These are phyloP conservation scores for Phyllosticta citrichinensis DNA, from an alignment of 2,329 filamentous ascomycete genomes.

Conservation along the genomic window DNA sequence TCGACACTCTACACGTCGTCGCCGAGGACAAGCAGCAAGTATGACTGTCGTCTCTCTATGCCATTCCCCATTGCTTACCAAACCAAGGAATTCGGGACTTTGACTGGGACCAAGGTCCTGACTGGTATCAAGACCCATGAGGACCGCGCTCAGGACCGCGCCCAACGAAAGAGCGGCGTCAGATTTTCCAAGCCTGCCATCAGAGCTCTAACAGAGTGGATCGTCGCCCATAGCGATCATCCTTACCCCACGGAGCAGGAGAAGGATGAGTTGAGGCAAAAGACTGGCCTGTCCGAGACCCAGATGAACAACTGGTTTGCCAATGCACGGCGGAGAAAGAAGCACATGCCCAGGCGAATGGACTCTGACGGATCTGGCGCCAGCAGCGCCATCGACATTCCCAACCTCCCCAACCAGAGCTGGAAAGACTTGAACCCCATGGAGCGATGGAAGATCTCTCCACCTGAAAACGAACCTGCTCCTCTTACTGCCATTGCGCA, in stretches of 20 bases:
- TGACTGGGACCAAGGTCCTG: slow-evolving; percentile 24
- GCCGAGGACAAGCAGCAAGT: slow-evolving; percentile 25
- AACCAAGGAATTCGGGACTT: slow-evolving; percentile 20
- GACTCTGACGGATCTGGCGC: slow-evolving; percentile 55
- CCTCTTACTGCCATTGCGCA: slow-evolving; percentile 53
- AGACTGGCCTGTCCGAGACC: slow-evolving; percentile 69
- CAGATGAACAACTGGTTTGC: slow-evolving; percentile 92
- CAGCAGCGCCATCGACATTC: slow-evolving; percentile 63
- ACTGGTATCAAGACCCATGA: slow-evolving; percentile 27
- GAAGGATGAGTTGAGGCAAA: slow-evolving; percentile 65
- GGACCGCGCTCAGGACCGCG: slow-evolving; percentile 18
- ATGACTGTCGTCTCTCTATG: background rate
- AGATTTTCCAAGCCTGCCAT: slow-evolving; percentile 74
- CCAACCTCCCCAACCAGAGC: slow-evolving; percentile 43
- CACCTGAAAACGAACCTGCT: slow-evolving; percentile 60
- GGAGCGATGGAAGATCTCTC: slow-evolving; percentile 60
- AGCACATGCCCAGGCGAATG: slow-evolving; percentile 58
- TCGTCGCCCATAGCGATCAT: slow-evolving; percentile 66
- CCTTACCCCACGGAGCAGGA: slow-evolving; percentile 85
- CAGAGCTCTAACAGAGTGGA: slow-evolving; percentile 74
- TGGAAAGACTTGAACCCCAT: slow-evolving; percentile 52
- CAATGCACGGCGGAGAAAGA: slow-evolving; percentile 75
- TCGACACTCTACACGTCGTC: slow-evolving; percentile 40
- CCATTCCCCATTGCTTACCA: background rate
- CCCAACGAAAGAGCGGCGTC: slow-evolving; percentile 53